A percentile compares a stretch with the other conserved stretches of the same genome.
Conservation (phyloP, 2,329 filamentous ascomycete genomes). For the Fusarium setosum region DNA sequence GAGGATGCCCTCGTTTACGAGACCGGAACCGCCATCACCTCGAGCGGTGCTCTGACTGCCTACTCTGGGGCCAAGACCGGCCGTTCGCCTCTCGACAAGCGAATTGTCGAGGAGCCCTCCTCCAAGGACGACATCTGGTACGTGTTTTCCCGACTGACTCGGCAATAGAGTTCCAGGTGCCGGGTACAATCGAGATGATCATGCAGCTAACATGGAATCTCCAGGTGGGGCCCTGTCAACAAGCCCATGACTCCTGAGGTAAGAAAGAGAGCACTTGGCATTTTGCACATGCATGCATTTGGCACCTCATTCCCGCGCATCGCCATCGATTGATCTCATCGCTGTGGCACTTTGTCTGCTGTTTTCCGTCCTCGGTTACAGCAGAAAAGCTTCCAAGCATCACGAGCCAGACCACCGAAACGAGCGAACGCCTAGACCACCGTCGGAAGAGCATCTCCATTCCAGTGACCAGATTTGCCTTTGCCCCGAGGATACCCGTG, state of each 20-base stretch:
- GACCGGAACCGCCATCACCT: constrained; percentile 96
- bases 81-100: constrained; percentile 96
- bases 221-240: constrained; percentile 94
- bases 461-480: constrained; percentile 38
- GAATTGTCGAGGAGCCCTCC: constrained; percentile 90
- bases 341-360: constrained; percentile 12
- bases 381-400: constrained; percentile 23
- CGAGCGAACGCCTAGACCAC: constrained; percentile 19
- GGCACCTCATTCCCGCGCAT: background rate
- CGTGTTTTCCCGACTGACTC: constrained; percentile 36
- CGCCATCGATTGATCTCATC: constrained; percentile 10
- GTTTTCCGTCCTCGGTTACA: constrained; percentile 5
- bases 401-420: constrained; percentile 28
- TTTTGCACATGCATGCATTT: constrained; percentile 13
- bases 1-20: constrained; percentile 99
- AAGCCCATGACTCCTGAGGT: constrained; percentile 98
- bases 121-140: constrained; percentile 94
- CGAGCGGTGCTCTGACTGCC: constrained; percentile 91
- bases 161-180: constrained; percentile 26
- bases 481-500: constrained; percentile 44
- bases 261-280: constrained; percentile 48
- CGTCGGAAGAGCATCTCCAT: constrained; percentile 32
- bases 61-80: constrained; percentile 99
- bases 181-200: constrained; percentile 27
- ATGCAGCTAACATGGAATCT: constrained; percentile 44